A percentile compares a stretch with the other conserved stretches of the same genome.
phyloP scores from a whole-genome alignment of 140 eudicot species.

The Senecio squalidus region DNA sequence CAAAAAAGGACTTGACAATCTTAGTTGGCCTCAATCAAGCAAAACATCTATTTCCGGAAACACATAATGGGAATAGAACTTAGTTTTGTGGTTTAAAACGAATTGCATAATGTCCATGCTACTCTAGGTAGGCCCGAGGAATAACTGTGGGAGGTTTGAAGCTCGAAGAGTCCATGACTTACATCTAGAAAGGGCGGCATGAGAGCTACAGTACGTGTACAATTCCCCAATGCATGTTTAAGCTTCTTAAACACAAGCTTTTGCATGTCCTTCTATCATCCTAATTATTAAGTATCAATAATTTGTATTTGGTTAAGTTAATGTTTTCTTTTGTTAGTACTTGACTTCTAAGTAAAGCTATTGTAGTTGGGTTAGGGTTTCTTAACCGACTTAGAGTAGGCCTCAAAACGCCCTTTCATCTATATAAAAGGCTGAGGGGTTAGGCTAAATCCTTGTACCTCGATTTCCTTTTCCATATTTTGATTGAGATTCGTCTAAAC shows the following conservation, averaged over 20 bases:
- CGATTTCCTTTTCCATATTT: no score
- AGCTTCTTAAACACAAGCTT: neutral
- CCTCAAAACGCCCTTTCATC: no score
- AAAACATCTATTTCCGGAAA: conserved; percentile 17
- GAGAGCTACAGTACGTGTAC: conserved; percentile 1
- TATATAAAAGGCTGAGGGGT: no score
- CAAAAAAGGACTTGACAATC: conserved; percentile 14
- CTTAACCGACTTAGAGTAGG: no score
- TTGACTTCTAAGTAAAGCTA: no score
- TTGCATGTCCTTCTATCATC: no score
- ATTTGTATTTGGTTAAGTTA: no score
- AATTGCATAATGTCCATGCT: conserved; percentile 19
- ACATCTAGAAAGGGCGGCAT: conserved; percentile 5
- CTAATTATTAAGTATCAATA: no score
- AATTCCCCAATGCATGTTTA: neutral
- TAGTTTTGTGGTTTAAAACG: conserved; percentile 23
- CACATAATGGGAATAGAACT: conserved; percentile 3
- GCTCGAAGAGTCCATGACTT: neutral
- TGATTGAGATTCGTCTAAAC: no score
- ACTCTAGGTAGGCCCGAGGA: conserved; percentile 13
- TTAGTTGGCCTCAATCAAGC: conserved; percentile 19
- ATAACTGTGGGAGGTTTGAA: conserved; percentile 12
- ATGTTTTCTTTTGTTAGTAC: no score
- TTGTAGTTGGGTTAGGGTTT: no score
- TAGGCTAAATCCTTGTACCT: no score